Conservation (phyloP, 805 yeast genomes). For the Henningerozyma blattae region DNA sequence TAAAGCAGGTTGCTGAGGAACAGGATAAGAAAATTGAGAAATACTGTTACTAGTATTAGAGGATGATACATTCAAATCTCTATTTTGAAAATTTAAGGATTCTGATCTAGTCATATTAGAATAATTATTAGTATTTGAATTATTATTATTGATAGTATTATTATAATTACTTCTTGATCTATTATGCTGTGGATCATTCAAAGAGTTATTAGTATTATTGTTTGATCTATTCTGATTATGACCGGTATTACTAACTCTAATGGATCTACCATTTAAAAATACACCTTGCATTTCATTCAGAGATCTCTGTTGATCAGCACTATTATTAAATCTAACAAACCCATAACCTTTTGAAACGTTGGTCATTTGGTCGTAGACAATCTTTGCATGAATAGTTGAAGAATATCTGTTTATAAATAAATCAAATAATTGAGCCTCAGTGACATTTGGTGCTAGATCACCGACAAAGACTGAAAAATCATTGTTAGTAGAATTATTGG, state of each 20-base stretch:
- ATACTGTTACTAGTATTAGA: background rate
- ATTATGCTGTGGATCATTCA: conserved; percentile 32
- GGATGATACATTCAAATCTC: background rate
- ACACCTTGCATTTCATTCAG: conserved; percentile 74
- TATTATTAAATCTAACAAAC: conserved; percentile 64
- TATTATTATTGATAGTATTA: background rate
- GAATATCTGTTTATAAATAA: conserved; percentile 59
- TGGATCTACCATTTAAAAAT: conserved; percentile 58
- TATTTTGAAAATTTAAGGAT: background rate
- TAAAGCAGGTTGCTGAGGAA: conserved; percentile 41
- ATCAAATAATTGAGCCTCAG: conserved; percentile 52
- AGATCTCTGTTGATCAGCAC: conserved; percentile 60
- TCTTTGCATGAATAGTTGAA: conserved; percentile 62
- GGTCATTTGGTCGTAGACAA: conserved; percentile 64
- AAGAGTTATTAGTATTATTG: background rate
- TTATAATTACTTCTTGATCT: conserved; percentile 51
- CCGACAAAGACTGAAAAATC: conserved; percentile 77
- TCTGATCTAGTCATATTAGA: background rate
- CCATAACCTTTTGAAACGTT: conserved; percentile 78
- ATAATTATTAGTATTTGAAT: background rate
- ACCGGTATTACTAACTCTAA: conserved; percentile 58
- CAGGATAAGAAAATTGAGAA: conserved; percentile 17
- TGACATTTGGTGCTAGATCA: conserved; percentile 63
- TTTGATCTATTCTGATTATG: background rate
- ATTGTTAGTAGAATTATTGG: conserved; percentile 9